Evolutionary conservation across 805 yeast species (phyloP).

Genomic region (Diddensiella santjacobensis): DNA sequence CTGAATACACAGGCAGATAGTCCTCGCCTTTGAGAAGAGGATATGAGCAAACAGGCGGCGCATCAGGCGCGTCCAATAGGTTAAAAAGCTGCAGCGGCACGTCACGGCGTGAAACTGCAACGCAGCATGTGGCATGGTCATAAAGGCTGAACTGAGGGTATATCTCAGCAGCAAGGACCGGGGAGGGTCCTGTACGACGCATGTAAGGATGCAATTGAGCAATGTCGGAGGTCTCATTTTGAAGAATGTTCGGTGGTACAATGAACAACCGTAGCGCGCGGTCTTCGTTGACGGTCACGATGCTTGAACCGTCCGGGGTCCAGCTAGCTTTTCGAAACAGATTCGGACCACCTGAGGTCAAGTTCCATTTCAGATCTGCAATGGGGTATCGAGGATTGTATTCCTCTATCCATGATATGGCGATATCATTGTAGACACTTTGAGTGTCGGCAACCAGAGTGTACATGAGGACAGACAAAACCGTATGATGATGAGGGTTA

Average conservation of each 20-base stretch:
- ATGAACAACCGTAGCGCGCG: constrained; percentile 20
- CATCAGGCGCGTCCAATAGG: constrained; percentile 8
- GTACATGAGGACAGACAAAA: too few species aligned
- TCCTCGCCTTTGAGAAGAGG: constrained; percentile 16
- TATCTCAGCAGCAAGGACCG: constrained; percentile 16
- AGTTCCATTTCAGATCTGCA: too few species aligned
- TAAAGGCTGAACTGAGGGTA: constrained; percentile 19
- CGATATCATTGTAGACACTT: too few species aligned
- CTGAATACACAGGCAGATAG: constrained; percentile 10
- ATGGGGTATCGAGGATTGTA: too few species aligned
- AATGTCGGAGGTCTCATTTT: background rate
- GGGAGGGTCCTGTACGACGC: constrained; percentile 13
- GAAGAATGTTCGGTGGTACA: constrained; percentile 20
- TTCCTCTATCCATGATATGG: background rate
- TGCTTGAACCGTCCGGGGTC: constrained; percentile 27
- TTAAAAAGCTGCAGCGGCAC: constrained; percentile 22
- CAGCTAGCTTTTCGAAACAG: constrained; percentile 12
- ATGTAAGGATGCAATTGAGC: constrained; percentile 16
- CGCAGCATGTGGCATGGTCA: constrained; percentile 14
- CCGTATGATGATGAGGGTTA: too few species aligned
- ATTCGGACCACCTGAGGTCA: too few species aligned
- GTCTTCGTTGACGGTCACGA: constrained; percentile 23
- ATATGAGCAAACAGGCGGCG: constrained; percentile 10
- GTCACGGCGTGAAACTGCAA: constrained; percentile 18
- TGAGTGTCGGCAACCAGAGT: background rate